A percentile compares a stretch with the other conserved stretches of the same genome.
Conservation (phyloP, 306 rosid species). For the Casuarina glauca region DNA sequence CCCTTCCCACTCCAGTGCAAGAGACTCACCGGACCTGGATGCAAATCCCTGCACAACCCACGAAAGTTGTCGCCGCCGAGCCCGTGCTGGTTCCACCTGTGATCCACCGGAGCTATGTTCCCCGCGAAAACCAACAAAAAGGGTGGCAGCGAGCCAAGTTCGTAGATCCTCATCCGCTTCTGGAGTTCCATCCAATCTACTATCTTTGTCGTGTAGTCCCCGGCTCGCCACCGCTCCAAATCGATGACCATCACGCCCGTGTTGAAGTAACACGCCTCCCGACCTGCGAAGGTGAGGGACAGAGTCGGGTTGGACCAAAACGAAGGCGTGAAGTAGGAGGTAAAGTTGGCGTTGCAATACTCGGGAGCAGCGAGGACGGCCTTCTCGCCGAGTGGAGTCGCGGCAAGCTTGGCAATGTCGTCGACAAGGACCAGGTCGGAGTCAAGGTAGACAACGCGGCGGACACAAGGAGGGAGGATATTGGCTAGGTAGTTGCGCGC, state of each 20-base stretch:
- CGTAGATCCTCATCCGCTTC: conserved; percentile 93
- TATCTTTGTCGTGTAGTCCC: conserved; percentile 72
- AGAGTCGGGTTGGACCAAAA: conserved; percentile 88
- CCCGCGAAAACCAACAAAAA: conserved; percentile 88
- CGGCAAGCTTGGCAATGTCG: conserved; percentile 79
- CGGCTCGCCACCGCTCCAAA: conserved; percentile 67
- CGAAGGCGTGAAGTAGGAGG: conserved; percentile 70
- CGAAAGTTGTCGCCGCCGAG: conserved; percentile 92
- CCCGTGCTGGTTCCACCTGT: conserved; percentile 96
- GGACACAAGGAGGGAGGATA: conserved; percentile 59
- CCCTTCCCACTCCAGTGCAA: conserved; percentile 99
- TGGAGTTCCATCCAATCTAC: conserved; percentile 98
- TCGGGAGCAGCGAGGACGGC: conserved; percentile 92
- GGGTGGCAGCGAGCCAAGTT: conserved; percentile 90
- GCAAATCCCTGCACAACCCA: conserved; percentile 78
- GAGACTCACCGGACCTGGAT: conserved; percentile 88
- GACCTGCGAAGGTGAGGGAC: conserved; percentile 64
- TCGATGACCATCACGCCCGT: conserved; percentile 99
- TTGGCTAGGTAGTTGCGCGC: conserved; percentile 85
- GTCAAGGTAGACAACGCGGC: conserved; percentile 75
- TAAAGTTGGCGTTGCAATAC: conserved; percentile 91
- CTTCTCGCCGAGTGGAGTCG: conserved; percentile 40
- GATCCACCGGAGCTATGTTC: conserved; percentile 73
- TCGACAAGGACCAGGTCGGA: conserved; percentile 90
- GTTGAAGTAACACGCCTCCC: conserved; percentile 84